Evolutionary conservation across 805 yeast species (phyloP).

Genomic region (Yamadazyma laniorum): DNA sequence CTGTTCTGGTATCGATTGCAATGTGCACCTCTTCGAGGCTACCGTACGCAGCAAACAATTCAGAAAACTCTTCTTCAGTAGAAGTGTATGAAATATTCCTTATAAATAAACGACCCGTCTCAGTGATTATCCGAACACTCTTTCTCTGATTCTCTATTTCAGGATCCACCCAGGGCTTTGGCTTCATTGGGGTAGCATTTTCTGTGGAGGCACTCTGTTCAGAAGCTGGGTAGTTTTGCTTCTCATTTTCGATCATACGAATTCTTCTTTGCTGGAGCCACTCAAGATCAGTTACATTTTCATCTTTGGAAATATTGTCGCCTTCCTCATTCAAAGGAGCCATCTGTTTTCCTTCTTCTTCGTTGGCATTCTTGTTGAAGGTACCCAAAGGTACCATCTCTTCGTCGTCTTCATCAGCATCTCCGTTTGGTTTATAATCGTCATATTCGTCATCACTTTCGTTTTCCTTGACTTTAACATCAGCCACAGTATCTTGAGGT

Average conservation of each 20-base stretch:
- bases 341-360: slow-evolving; percentile 7
- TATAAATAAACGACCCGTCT: slow-evolving; percentile 80
- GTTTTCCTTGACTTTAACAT: slow-evolving; percentile 33
- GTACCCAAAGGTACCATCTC: slow-evolving; percentile 27
- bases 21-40: slow-evolving; percentile 83
- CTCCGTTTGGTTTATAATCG: slow-evolving; percentile 41
- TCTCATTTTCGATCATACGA: slow-evolving; percentile 50
- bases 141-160: slow-evolving; percentile 24
- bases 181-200: slow-evolving; percentile 11
- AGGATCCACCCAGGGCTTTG: slow-evolving; percentile 1
- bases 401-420: slow-evolving; percentile 38
- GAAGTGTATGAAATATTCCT: slow-evolving; percentile 83
- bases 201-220: not conserved
- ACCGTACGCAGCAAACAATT: slow-evolving; percentile 68
- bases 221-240: slow-evolving; percentile 9
- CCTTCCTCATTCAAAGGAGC: slow-evolving; percentile 18
- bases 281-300: slow-evolving; percentile 80
- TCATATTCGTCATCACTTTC: slow-evolving; percentile 56
- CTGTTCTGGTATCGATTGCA: slow-evolving; percentile 87
- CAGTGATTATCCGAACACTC: slow-evolving; percentile 49
- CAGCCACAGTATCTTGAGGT: slow-evolving; percentile 3
- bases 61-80: slow-evolving; percentile 71
- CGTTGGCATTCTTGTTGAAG: slow-evolving; percentile 36
- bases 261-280: slow-evolving; percentile 80
- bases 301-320: slow-evolving; percentile 45